Conservation (phyloP, 2,329 filamentous ascomycete genomes). For the Phaeosphaeriaceae sp. region DNA sequence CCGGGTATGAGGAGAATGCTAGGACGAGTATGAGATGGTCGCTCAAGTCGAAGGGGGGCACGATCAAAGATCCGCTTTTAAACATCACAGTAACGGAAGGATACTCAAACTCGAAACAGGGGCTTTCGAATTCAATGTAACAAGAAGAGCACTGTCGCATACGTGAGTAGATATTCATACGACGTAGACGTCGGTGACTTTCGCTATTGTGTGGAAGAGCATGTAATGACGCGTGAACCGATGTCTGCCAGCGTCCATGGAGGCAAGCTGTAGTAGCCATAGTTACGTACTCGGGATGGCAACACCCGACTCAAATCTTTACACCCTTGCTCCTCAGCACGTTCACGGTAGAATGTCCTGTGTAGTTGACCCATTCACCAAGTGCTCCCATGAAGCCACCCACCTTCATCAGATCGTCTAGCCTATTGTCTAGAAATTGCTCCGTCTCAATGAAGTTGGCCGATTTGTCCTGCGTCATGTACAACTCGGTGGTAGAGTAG, state of each 20-base stretch:
- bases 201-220: too few relatives aligned
- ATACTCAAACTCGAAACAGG: too few relatives aligned
- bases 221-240: too few relatives aligned
- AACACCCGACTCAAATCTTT: slow-evolving; percentile 65
- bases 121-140: too few relatives aligned
- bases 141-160: too few relatives aligned
- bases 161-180: too few relatives aligned
- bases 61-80: not conserved
- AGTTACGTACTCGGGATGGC: too few relatives aligned
- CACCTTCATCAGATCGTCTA: slow-evolving; percentile 71
- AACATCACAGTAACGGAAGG: not conserved
- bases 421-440: slow-evolving; percentile 76
- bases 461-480: slow-evolving; percentile 90
- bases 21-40: not conserved
- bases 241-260: too few relatives aligned
- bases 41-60: not conserved
- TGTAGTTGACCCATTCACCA: slow-evolving; percentile 82
- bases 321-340: slow-evolving; percentile 87
- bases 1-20: not conserved
- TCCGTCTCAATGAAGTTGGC: slow-evolving; percentile 77
- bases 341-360: slow-evolving; percentile 77
- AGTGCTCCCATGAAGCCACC: slow-evolving; percentile 69
- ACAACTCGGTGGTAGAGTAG: slow-evolving; percentile 80
- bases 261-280: too few relatives aligned
- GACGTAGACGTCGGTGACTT: too few relatives aligned